Percentiles rank a stretch among this genome's conserved stretches.
These are phyloP conservation scores for Penstemon davidsonii DNA, from an alignment of 257 asterid genomes.

Conservation along the genomic window DNA sequence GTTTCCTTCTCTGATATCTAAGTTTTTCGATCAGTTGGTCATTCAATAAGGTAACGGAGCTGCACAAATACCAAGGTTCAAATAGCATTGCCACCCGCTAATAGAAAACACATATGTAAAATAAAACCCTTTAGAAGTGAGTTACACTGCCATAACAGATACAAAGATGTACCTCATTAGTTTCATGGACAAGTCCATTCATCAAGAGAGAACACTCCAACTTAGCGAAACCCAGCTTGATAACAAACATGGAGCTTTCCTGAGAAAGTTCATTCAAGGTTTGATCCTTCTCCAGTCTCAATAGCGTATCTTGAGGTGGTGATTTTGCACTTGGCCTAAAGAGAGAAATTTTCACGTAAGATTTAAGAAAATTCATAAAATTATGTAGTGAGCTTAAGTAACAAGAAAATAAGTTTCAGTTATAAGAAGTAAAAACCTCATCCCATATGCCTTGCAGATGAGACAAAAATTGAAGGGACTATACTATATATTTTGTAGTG, in stretches of 20 bases:
- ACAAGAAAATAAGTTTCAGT: constrained; percentile 12
- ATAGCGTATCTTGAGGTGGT: constrained; percentile 84
- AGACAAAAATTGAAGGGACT: constrained; percentile 18
- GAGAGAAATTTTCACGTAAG: constrained; percentile 34
- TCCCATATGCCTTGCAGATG: constrained; percentile 25
- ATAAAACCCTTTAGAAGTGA: constrained; percentile 11
- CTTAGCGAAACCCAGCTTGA: constrained; percentile 82
- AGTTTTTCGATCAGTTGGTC: not conserved
- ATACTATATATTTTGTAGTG: not conserved
- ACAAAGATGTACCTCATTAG: constrained; percentile 67
- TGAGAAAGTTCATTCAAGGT: constrained; percentile 55
- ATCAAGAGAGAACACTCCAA: constrained; percentile 79
- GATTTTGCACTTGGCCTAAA: constrained; percentile 73
- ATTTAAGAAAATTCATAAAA: constrained; percentile 19
- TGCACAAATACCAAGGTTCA: not conserved
- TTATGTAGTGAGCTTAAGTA: not conserved
- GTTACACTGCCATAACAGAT: constrained; percentile 16
- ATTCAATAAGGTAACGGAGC: constrained; percentile 8
- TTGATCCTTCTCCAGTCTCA: constrained; percentile 78
- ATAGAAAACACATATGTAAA: not conserved
- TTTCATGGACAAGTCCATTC: constrained; percentile 93
- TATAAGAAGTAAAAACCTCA: constrained; percentile 22
- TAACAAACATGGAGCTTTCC: constrained; percentile 80
- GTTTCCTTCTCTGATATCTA: constrained; percentile 6
- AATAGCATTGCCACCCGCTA: not conserved